phyloP scores from a whole-genome alignment of 1,284 basidiomycete genomes.

The Ceratobasidium sp. region DNA sequence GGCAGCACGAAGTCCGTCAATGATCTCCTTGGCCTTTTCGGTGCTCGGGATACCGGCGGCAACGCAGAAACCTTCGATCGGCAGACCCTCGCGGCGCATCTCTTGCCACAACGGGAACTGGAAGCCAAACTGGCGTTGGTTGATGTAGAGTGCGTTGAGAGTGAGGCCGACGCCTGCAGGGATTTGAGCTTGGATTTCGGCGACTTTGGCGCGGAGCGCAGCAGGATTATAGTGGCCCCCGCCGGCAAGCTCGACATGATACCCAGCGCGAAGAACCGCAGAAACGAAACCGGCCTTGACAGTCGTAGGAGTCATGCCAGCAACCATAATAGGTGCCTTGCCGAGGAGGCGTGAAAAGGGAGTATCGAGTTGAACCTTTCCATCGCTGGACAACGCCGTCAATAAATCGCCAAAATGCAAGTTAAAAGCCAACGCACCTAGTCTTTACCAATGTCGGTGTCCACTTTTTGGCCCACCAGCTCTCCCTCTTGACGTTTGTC shows the following conservation, averaged over 20 bases:
- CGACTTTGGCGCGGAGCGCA: constrained; percentile 87
- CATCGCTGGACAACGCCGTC: constrained; percentile 66
- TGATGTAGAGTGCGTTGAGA: constrained; percentile 96
- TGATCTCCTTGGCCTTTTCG: constrained; percentile 94
- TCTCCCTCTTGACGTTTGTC: constrained; percentile 73
- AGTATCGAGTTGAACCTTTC: constrained; percentile 90
- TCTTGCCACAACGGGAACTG: constrained; percentile 98
- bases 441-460: constrained; percentile 88
- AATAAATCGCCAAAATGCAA: constrained; percentile 10
- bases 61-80: constrained; percentile 97
- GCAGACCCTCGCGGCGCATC: constrained; percentile 94
- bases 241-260: constrained; percentile 95
- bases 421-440: constrained; percentile 59
- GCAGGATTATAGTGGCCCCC: constrained; percentile 95
- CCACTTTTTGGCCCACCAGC: constrained; percentile 91
- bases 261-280: constrained; percentile 92
- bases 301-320: constrained; percentile 96
- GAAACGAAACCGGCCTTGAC: constrained; percentile 92
- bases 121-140: constrained; percentile 96
- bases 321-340: constrained; percentile 98
- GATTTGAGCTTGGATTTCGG: constrained; percentile 84
- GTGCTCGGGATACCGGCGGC: constrained; percentile 94
- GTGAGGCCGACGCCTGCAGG: constrained; percentile 90
- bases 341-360: constrained; percentile 94
- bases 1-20: constrained; percentile 72